phyloP scores from a whole-genome alignment of 768 basidiomycete genomes.

The Calvatia gigantea region DNA sequence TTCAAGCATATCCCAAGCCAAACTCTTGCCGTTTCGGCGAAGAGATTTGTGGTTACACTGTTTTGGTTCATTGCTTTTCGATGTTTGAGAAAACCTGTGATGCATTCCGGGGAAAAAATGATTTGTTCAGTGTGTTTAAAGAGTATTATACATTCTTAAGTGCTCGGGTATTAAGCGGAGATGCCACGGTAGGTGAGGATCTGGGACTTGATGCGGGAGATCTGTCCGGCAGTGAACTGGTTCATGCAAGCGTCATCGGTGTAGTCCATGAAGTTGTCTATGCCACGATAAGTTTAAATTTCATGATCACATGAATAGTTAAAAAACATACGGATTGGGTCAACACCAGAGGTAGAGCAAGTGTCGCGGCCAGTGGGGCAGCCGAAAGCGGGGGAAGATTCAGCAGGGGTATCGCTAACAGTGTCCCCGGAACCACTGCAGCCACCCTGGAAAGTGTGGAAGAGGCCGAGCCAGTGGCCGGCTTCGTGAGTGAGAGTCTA shows the following conservation, averaged over 20 bases:
- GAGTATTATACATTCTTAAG: neutral
- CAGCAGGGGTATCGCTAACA: constrained; percentile 46
- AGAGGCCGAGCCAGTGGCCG: constrained; percentile 61
- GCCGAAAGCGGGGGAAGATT: constrained; percentile 38
- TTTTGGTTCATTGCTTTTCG: too few relatives aligned
- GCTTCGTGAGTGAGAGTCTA: constrained; percentile 52
- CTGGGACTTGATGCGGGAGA: constrained; percentile 35
- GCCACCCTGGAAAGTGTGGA: constrained; percentile 57
- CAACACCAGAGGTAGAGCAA: constrained; percentile 36
- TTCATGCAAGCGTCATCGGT: constrained; percentile 47
- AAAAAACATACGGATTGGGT: constrained; percentile 37
- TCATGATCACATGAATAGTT: neutral
- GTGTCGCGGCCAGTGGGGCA: constrained; percentile 37
- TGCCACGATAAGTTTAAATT: neutral
- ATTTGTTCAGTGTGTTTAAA: neutral
- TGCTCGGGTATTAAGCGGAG: constrained; percentile 13
- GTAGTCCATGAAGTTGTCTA: constrained; percentile 56
- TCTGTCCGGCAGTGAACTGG: constrained; percentile 45
- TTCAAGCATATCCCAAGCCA: too few relatives aligned
- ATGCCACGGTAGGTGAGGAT: constrained; percentile 43
- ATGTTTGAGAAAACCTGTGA: too few relatives aligned
- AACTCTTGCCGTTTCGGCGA: too few relatives aligned
- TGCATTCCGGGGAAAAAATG: too few relatives aligned
- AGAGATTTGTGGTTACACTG: too few relatives aligned
- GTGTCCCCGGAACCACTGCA: constrained; percentile 37